These are phyloP conservation scores for Xylaria multiplex DNA, from an alignment of 2,329 filamentous ascomycete genomes.

Conservation along the genomic window DNA sequence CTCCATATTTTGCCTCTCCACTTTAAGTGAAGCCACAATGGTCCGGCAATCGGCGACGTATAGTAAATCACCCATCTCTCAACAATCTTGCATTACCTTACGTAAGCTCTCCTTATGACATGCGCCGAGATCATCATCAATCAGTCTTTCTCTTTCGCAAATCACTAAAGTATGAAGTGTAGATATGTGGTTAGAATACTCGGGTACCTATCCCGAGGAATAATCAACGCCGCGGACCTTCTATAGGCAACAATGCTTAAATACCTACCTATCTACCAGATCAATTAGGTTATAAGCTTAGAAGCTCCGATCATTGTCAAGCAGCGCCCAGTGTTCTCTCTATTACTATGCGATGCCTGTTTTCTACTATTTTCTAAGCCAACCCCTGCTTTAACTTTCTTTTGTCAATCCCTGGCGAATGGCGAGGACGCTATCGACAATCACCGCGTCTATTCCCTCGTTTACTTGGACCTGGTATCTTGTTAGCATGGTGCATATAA, in stretches of 20 bases:
- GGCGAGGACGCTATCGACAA: constrained; percentile 92
- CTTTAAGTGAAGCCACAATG: neutral
- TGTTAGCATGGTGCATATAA: constrained; percentile 22
- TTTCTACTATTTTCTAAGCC: neutral
- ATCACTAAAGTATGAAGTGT: no score
- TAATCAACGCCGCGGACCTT: neutral
- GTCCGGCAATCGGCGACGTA: constrained; percentile 12
- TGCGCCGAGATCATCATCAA: neutral
- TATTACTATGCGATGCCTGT: neutral
- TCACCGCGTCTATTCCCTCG: constrained; percentile 96
- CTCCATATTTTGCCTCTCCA: no score
- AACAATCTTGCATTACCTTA: neutral
- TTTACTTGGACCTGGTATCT: constrained; percentile 80
- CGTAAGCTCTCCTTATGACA: neutral
- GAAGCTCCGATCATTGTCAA: neutral
- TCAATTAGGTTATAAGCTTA: neutral
- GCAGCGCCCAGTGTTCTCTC: neutral
- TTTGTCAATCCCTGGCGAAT: constrained; percentile 88
- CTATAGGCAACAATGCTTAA: neutral
- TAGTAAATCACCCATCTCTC: constrained; percentile 1
- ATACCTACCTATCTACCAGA: neutral
- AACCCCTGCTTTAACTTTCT: constrained; percentile 32
- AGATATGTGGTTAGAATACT: neutral
- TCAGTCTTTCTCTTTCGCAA: neutral
- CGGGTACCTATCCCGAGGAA: neutral